Evolutionary conservation across 225 moss, liverwort and hornwort species (phyloP), one percentile per base, ranked within the genome.

Genomic region (Neckera pumila): DNA sequence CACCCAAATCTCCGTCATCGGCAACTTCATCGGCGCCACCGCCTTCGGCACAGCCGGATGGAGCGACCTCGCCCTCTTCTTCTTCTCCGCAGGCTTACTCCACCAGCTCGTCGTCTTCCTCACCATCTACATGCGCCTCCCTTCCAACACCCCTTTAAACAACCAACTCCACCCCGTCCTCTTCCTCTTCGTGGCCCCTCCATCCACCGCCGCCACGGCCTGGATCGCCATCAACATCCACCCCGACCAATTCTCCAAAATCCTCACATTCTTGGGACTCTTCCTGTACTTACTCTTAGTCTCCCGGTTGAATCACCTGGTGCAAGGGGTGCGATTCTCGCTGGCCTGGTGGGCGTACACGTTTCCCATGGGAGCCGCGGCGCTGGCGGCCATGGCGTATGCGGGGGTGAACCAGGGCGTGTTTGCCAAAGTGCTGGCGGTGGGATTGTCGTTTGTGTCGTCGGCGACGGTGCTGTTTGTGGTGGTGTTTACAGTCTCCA

Each of bases 281-380:
- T 93, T 93, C 86, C 67, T 95, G 74, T 93, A 90, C 75, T 82
- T 93, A 19, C 90, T 88, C n/a, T 47, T 88, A 16, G 47, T 89
- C 28, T 94, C 91, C 28, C 78, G 92, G 19, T 82, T 76, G 14
- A 91, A 79, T 6, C 87, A 40, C 40, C 91, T 91, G 14, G 86
- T 92, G 79, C 90, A 85, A 42, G 91, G 91, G 66, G 93, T 93
- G 75, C 76, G 90, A 38, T 95, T 95, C 85, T 95, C 93, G 2
- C n/a, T 92, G 86, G 89, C 93, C 54, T 95, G 95, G 95, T 95
- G 93, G 95, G 91, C 95, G 14, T 93, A 92, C 84, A 92, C 92
- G 6, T 93, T 95, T 60, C 93, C 93, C 21, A 93, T 92, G 91
- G 91, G 91, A 31, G 89, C 91, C 8, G 90, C 85, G 15, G 93